Conservation (phyloP, 169 alveolate genomes). For the Neospora caninum region DNA sequence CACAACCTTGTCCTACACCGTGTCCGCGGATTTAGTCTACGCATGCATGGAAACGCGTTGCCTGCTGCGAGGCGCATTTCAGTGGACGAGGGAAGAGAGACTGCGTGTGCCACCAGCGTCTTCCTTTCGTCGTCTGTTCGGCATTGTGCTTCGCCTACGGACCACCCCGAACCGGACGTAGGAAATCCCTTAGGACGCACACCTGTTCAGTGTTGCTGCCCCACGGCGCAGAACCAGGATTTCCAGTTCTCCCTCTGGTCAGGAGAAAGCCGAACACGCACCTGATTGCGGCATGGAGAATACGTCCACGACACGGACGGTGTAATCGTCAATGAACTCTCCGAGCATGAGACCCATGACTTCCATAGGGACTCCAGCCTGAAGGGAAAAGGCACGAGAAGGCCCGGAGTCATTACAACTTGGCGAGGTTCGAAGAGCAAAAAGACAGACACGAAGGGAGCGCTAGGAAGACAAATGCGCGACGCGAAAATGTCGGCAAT, state of each 20-base stretch:
- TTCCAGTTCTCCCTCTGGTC: neutral
- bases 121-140: too few relatives aligned
- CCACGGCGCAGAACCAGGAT: too few relatives aligned
- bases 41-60: neutral
- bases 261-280: conserved; percentile 51
- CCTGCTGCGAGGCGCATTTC: too few relatives aligned
- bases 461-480: neutral
- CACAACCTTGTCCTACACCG: neutral
- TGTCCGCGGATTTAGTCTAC: neutral
- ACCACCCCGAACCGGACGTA: too few relatives aligned
- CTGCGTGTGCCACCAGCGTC: too few relatives aligned
- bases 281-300: conserved; percentile 99
- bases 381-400: neutral
- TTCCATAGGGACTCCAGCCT: conserved; percentile 99
- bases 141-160: too few relatives aligned
- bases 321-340: conserved; percentile 98
- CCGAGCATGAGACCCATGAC: conserved; percentile 99
- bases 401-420: neutral
- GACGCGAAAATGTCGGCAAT: neutral
- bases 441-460: neutral
- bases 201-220: too few relatives aligned
- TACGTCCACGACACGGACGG: conserved; percentile 99
- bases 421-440: neutral
- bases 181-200: too few relatives aligned
- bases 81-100: too few relatives aligned